Base-by-base conservation (phyloP, 2,329 filamentous ascomycete genomes). In the Trichoderma harzianum region DNA sequence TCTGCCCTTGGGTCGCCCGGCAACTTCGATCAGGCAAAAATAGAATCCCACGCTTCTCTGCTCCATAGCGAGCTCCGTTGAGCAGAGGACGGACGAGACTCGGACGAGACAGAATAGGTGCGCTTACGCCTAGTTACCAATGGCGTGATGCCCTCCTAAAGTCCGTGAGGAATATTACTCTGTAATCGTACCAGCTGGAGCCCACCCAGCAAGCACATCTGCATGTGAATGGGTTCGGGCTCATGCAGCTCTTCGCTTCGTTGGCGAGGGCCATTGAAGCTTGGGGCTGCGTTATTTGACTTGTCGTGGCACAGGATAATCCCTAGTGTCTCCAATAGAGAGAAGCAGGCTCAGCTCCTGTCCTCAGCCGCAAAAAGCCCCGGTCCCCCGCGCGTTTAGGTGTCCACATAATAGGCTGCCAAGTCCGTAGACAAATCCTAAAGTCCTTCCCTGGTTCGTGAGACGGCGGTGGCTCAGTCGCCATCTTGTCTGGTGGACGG, bases 331-430 rank as follows among this genome's bases (percentile, higher is more conserved):
- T 60, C 66, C 66, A 69, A 53, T 62, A 69, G 16, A 61, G 57
- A 61, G n/a, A 18, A 28, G 53, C 53, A 58, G 67, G 69, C 69
- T 71, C 69, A 71, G 69, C 69, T 71, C 55, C 26, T 39, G 24
- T 69, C 70, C 39, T 43, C 70, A 72, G 70, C 70, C 70, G 70
- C 65, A 72, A 72, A 34, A 61, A 62, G 57, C 64, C 58, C 58
- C 39, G 55, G 53, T 28, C 28, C 63, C 70, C 55, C 65, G 65
- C 65, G 70, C 64, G 68, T 64, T 10, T 55, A 64, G 28, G 28
- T 34, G 66, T 26, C 60, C 69, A 68, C 69, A 57, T 53, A 51
- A 71, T 68, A 64, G 58, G 67, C 67, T 63, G 67, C 67, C 47
- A 43, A 70, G 30, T 47, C 43, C 43, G 18, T 30, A 34, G 57